phyloP scores from a whole-genome alignment of 371 early-diverging fungal genomes.

The Gilbertella persicaria region DNA sequence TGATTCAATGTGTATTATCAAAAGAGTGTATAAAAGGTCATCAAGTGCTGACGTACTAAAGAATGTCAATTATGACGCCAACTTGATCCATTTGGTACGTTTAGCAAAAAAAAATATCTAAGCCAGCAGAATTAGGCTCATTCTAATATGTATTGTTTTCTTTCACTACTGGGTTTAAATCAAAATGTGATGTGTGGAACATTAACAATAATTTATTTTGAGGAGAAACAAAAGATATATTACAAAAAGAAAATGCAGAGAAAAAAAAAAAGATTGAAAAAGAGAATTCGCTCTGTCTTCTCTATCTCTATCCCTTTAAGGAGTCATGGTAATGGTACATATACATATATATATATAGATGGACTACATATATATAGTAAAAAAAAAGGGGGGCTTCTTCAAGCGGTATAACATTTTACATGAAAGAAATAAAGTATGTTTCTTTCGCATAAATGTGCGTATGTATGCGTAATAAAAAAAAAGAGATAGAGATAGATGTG shows the following conservation, averaged over 20 bases:
- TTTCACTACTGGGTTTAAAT: too few relatives aligned
- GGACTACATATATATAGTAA: not conserved
- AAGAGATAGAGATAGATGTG: not conserved
- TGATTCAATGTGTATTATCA: too few relatives aligned
- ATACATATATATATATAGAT: not conserved
- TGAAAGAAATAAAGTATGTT: not conserved
- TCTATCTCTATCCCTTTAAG: too few relatives aligned
- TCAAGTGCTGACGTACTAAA: too few relatives aligned
- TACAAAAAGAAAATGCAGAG: not conserved
- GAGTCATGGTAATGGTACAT: not conserved
- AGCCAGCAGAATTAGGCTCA: too few relatives aligned
- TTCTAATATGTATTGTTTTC: too few relatives aligned
- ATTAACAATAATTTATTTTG: constrained; percentile 9
- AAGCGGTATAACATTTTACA: not conserved
- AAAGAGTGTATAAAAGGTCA: too few relatives aligned
- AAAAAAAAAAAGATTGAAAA: not conserved
- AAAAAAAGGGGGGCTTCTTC: not conserved
- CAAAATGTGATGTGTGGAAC: too few relatives aligned
- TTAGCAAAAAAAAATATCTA: too few relatives aligned
- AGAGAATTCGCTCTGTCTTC: too few relatives aligned
- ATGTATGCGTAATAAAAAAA: not conserved
- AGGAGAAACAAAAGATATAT: not conserved
- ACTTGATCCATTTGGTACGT: too few relatives aligned
- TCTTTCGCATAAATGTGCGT: not conserved
- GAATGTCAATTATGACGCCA: too few relatives aligned